These are phyloP conservation scores for Austroboletus novae-zelandiae DNA, from an alignment of 1,284 basidiomycete species.

Conservation along the genomic window DNA sequence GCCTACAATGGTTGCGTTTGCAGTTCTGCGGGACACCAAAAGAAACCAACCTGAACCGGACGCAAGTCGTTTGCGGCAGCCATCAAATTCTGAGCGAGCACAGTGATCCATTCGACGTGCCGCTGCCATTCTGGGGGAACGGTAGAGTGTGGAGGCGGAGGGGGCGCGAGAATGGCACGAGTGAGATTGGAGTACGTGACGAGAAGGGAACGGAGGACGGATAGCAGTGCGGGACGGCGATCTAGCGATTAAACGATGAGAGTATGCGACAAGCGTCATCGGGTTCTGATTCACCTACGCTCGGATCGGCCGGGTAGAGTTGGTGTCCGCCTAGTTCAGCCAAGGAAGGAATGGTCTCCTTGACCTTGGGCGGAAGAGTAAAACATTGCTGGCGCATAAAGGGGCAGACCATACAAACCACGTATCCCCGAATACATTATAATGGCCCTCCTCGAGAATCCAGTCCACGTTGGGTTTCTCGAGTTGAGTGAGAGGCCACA, in stretches of 20 bases:
- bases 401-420: slow-evolving; percentile 62
- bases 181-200: slow-evolving; percentile 69
- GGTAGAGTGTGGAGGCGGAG: slow-evolving; percentile 47
- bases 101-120: slow-evolving; percentile 71
- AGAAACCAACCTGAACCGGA: slow-evolving; percentile 63
- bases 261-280: not conserved
- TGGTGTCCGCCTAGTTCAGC: slow-evolving; percentile 70
- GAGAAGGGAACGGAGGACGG: slow-evolving; percentile 65
- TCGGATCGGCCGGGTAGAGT: slow-evolving; percentile 68
- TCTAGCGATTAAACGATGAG: slow-evolving; percentile 41
- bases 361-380: slow-evolving; percentile 46
- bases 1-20: slow-evolving; percentile 43
- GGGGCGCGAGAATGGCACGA: slow-evolving; percentile 58
- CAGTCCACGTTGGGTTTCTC: slow-evolving; percentile 80
- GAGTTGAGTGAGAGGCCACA: slow-evolving; percentile 68
- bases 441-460: slow-evolving; percentile 72
- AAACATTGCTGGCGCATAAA: slow-evolving; percentile 11
- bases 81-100: slow-evolving; percentile 78
- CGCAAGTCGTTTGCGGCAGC: slow-evolving; percentile 77
- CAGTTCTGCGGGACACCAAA: not conserved
- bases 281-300: slow-evolving; percentile 45
- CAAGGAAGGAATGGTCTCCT: slow-evolving; percentile 71
- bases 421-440: slow-evolving; percentile 74
- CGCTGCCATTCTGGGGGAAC: slow-evolving; percentile 65
- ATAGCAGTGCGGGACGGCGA: slow-evolving; percentile 65